Base-by-base conservation (phyloP, 2,329 filamentous ascomycete species). In the Diaporthe amygdali region DNA sequence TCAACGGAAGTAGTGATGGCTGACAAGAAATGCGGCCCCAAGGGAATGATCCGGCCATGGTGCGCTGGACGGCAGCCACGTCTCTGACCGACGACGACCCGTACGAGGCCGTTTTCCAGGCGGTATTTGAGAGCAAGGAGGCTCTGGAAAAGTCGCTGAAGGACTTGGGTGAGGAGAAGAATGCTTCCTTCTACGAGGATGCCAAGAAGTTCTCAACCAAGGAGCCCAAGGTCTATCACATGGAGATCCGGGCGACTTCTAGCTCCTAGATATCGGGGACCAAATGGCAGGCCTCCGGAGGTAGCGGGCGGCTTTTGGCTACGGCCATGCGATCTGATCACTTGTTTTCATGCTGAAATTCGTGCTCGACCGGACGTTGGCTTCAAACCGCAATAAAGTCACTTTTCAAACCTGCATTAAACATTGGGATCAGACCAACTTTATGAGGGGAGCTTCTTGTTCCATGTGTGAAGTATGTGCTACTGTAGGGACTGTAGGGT, bases 111-210 rank as follows among this genome's bases (percentile, higher is more conserved):
- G 59, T 64, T 20, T 64, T 64, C 44, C 59, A 64, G 44, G 59
- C 59, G 17, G 59, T 64, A 14, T 64, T 64, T 15, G 59, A 64
- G 59, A 64, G 59, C 44, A 64, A 64, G 59, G 59, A 64, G n/a
- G 59, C 59, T 17, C 59, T 64, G 20, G 59, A 64, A 5, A 64
- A 64, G 59, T 64, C 59, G n/a, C 44, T 64, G 2, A 49, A 64
- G 59, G 59, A 64, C 12, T 15, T 64, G n/a, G 59, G 59, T 17
- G 44, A 64, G 46, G 59, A 64, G 32, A 49, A 64, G 59, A 64
- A 64, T 37, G 59, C 59, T 2, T 49, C 44, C 14, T 64, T 64
- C 30, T 64, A 25, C 12, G 59, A 47, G 41, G 59, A 64, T 37
- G 59, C 59, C 8, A 64, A 64, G 59, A 64, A 49, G 44, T 64